A percentile compares a stretch with the other conserved stretches of the same genome.
These are phyloP conservation scores for Cystobasidium tubakii DNA, from an alignment of 768 basidiomycete genomes.

Conservation along the genomic window DNA sequence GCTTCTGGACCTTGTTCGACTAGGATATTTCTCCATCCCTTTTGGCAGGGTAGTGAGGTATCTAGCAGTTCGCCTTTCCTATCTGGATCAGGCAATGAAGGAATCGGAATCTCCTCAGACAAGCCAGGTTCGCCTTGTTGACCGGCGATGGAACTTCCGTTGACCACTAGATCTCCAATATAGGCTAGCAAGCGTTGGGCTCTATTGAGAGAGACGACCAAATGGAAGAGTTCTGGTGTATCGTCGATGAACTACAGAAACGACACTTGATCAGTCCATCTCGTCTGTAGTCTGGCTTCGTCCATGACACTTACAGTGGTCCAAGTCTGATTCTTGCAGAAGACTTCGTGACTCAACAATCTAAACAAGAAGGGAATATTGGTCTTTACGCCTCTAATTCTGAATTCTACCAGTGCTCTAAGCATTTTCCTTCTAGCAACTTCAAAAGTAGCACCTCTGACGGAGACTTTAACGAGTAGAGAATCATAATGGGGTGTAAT, in stretches of 20 bases:
- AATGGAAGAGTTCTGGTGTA: slow-evolving; percentile 97
- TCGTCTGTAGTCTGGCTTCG: not conserved
- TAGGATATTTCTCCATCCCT: slow-evolving; percentile 98
- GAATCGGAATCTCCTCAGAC: slow-evolving; percentile 76
- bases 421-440: slow-evolving; percentile 99
- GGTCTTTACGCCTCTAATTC: slow-evolving; percentile 87
- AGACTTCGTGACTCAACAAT: slow-evolving; percentile 89
- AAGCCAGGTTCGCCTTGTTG: slow-evolving; percentile 92
- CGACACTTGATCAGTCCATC: not conserved
- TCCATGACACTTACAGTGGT: slow-evolving; percentile 61
- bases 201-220: slow-evolving; percentile 94
- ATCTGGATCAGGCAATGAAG: slow-evolving; percentile 69
- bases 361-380: slow-evolving; percentile 99
- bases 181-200: slow-evolving; percentile 95
- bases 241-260: slow-evolving; percentile 88
- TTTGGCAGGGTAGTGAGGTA: slow-evolving; percentile 70
- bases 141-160: slow-evolving; percentile 95
- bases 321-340: slow-evolving; percentile 95
- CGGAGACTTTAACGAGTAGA: slow-evolving; percentile 89
- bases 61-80: slow-evolving; percentile 60
- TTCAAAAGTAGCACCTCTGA: slow-evolving; percentile 95
- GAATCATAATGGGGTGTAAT: slow-evolving; percentile 90
- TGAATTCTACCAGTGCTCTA: slow-evolving; percentile 98
- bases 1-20: slow-evolving; percentile 95
- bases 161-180: slow-evolving; percentile 94